phyloP scores from a whole-genome alignment of 352 stramenopile species.

The Globisporangium canariense region DNA sequence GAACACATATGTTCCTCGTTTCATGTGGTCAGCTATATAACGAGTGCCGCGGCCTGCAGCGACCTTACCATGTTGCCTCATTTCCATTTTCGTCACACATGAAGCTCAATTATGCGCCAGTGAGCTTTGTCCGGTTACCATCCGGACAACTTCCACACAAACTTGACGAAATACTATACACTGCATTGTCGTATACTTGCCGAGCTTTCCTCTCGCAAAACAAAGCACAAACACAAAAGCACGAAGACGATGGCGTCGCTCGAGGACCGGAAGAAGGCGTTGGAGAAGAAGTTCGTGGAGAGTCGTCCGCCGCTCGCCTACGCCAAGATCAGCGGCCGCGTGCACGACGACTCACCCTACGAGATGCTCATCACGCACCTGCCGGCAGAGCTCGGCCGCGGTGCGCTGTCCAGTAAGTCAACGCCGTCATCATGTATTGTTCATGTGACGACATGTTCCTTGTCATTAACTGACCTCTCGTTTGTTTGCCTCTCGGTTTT shows the following conservation, averaged over 20 bases:
- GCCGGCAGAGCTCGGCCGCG: conserved; percentile 68
- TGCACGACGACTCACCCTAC: conserved; percentile 60
- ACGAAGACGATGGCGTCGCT: conserved; percentile 20
- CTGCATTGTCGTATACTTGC: not conserved
- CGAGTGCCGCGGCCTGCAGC: not conserved
- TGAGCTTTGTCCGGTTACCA: conserved; percentile 1
- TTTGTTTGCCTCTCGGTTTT: not conserved
- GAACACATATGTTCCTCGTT: not conserved
- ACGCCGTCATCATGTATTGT: not conserved
- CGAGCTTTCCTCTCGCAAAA: not conserved
- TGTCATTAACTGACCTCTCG: not conserved
- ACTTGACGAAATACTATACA: not conserved
- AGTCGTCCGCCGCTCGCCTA: conserved; percentile 77
- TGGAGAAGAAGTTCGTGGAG: conserved; percentile 78
- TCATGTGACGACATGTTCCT: not conserved
- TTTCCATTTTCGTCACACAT: not conserved
- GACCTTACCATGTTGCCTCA: not conserved
- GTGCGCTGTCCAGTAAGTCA: conserved; percentile 33
- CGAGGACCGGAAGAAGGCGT: conserved; percentile 71
- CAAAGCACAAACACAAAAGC: not conserved
- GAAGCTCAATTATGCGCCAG: not conserved
- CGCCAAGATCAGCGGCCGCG: conserved; percentile 63
- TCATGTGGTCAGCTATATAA: not conserved
- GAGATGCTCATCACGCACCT: conserved; percentile 79
- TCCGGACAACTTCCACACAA: not conserved